These are phyloP conservation scores for Pseudomonodictys pantanalensis DNA, from an alignment of 495 filamentous ascomycete genomes.

Conservation along the genomic window DNA sequence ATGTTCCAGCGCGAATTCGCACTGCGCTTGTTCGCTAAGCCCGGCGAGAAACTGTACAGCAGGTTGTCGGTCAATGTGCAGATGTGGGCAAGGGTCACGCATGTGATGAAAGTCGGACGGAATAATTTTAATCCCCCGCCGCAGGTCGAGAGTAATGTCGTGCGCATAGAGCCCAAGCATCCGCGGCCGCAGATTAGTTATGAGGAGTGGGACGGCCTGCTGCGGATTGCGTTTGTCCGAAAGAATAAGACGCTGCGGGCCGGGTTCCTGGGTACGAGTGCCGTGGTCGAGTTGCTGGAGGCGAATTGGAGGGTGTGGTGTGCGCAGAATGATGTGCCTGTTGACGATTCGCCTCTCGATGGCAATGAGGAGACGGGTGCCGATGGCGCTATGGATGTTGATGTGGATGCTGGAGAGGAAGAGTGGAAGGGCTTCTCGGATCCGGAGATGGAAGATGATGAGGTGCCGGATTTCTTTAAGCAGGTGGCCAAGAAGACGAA, in stretches of 20 bases:
- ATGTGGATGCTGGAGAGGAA: slow-evolving; percentile 54
- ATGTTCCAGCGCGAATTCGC: slow-evolving; percentile 88
- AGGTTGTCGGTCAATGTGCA: slow-evolving; percentile 87
- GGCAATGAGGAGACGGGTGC: slow-evolving; percentile 16
- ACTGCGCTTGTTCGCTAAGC: slow-evolving; percentile 69
- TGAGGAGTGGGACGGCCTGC: slow-evolving; percentile 90
- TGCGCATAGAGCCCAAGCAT: slow-evolving; percentile 71
- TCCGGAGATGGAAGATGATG: slow-evolving; percentile 55
- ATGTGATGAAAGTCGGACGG: slow-evolving; percentile 88
- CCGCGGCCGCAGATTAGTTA: slow-evolving; percentile 83
- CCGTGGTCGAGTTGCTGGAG: slow-evolving; percentile 77
- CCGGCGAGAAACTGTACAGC: slow-evolving; percentile 80
- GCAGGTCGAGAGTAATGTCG: slow-evolving; percentile 81
- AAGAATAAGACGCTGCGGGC: slow-evolving; percentile 76
- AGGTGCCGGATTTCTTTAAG: slow-evolving; percentile 75
- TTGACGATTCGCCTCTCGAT: slow-evolving; percentile 64
- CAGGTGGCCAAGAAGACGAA: slow-evolving; percentile 57
- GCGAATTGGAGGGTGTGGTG: slow-evolving; percentile 87
- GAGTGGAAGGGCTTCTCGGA: slow-evolving; percentile 54
- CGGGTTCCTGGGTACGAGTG: slow-evolving; percentile 69
- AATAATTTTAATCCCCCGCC: slow-evolving; percentile 96
- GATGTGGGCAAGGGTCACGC: slow-evolving; percentile 85
- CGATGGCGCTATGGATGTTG: slow-evolving; percentile 38
- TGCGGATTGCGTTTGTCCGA: slow-evolving; percentile 78
- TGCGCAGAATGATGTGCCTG: slow-evolving; percentile 70